Evolutionary conservation across 352 stramenopile species (phyloP).

Genomic region (Phytophthora hibernalis): DNA sequence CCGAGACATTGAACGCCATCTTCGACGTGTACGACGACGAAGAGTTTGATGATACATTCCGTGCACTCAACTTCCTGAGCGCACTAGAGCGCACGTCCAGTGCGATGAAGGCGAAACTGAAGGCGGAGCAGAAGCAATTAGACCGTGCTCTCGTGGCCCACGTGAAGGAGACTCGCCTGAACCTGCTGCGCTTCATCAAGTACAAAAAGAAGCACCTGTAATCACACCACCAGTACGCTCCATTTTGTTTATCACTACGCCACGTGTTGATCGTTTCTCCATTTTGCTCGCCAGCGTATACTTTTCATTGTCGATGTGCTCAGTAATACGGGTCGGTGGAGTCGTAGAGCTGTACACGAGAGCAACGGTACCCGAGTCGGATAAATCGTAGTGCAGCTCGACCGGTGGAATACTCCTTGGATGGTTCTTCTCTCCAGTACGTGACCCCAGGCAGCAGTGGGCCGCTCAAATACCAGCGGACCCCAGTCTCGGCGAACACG

Average conservation of each 20-base stretch:
- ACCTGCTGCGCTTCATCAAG: slow-evolving; percentile 91
- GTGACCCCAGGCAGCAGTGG: slow-evolving; percentile 57
- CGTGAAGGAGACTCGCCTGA: slow-evolving; percentile 88
- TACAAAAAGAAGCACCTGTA: slow-evolving; percentile 92
- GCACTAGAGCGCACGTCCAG: slow-evolving; percentile 68
- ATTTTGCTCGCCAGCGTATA: slow-evolving; percentile 11
- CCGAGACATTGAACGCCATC: slow-evolving; percentile 86
- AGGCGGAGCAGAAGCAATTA: slow-evolving; percentile 77
- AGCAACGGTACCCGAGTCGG: slow-evolving; percentile 75
- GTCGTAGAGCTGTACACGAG: slow-evolving; percentile 74
- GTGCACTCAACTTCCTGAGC: slow-evolving; percentile 63
- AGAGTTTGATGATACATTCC: slow-evolving; percentile 80
- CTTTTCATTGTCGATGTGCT: slow-evolving; percentile 6
- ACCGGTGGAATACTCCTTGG: slow-evolving; percentile 50
- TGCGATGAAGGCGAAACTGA: slow-evolving; percentile 77
- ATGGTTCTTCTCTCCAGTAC: slow-evolving; percentile 61
- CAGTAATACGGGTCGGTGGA: slow-evolving; percentile 56
- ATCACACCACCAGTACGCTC: slow-evolving; percentile 33
- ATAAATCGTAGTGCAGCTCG: slow-evolving; percentile 72
- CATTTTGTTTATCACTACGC: slow-evolving; percentile 26
- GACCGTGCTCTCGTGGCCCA: slow-evolving; percentile 83
- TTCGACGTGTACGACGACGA: slow-evolving; percentile 90
- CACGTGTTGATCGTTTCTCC: slow-evolving; percentile 1
- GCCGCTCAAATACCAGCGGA: slow-evolving; percentile 85
- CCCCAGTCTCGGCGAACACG: slow-evolving; percentile 81